phyloP scores from a whole-genome alignment of 179 eudicot species.

The Beta corolliflora region DNA sequence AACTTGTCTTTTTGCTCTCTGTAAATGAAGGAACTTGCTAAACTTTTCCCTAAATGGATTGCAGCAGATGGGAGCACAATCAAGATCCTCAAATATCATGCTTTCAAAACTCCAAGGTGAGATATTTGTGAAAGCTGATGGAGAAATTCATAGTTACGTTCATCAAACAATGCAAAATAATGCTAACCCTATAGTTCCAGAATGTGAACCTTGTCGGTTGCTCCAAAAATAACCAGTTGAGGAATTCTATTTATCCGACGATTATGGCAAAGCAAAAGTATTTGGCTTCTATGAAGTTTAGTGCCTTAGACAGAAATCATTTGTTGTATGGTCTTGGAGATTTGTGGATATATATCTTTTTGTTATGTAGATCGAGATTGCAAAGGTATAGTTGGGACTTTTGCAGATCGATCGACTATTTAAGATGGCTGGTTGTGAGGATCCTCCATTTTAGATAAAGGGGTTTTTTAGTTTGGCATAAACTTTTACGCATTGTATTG shows the following conservation, averaged over 20 bases:
- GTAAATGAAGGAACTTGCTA: slow-evolving; percentile 84
- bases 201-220: slow-evolving; percentile 93
- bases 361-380: too few species aligned
- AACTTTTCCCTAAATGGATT: slow-evolving; percentile 93
- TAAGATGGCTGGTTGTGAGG: too few species aligned
- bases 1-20: too few species aligned
- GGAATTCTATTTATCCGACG: slow-evolving; percentile 90
- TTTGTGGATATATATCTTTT: too few species aligned
- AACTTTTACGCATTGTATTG: too few species aligned
- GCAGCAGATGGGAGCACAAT: slow-evolving; percentile 97
- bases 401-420: too few species aligned
- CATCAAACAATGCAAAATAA: background rate
- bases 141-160: background rate
- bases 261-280: slow-evolving; percentile 96
- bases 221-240: slow-evolving; percentile 64
- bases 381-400: too few species aligned
- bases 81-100: slow-evolving; percentile 87
- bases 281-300: slow-evolving; percentile 88
- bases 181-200: slow-evolving; percentile 54
- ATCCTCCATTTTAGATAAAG: too few species aligned
- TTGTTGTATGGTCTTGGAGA: too few species aligned
- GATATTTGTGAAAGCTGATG: background rate
- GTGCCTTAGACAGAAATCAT: too few species aligned
- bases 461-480: too few species aligned
- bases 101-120: slow-evolving; percentile 97